These are phyloP conservation scores for Hyphopichia buzzinii DNA, from an alignment of 1,139 yeast species.

Conservation along the genomic window DNA sequence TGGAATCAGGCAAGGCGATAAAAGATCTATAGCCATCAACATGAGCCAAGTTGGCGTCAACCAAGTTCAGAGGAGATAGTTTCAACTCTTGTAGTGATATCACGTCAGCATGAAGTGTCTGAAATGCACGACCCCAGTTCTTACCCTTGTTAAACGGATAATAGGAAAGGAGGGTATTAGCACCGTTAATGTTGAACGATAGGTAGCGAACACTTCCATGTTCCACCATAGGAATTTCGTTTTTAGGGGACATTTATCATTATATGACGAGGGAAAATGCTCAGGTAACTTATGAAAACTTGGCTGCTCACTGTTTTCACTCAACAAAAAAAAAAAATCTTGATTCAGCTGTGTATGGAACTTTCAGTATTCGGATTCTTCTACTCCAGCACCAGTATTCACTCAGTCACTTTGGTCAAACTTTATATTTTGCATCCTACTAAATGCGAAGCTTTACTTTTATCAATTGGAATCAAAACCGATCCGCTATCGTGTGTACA, in stretches of 20 bases:
- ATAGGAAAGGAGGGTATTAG: slow-evolving; percentile 74
- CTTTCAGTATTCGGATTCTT: too few relatives aligned
- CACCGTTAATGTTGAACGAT: slow-evolving; percentile 85
- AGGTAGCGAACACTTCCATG: slow-evolving; percentile 40
- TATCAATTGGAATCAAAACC: too few relatives aligned
- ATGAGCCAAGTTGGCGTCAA: slow-evolving; percentile 48
- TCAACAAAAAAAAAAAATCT: too few relatives aligned
- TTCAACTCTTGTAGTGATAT: slow-evolving; percentile 85
- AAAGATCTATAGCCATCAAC: slow-evolving; percentile 61
- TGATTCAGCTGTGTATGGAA: too few relatives aligned
- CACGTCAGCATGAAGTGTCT: slow-evolving; percentile 64
- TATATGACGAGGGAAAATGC: too few relatives aligned
- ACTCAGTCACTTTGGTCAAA: too few relatives aligned
- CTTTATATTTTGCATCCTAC: too few relatives aligned
- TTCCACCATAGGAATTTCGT: not conserved
- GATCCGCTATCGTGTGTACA: slow-evolving; percentile 1
- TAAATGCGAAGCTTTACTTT: too few relatives aligned
- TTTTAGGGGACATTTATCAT: not conserved
- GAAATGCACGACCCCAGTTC: slow-evolving; percentile 44
- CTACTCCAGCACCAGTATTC: too few relatives aligned
- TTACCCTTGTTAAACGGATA: slow-evolving; percentile 71
- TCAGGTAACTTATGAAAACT: too few relatives aligned
- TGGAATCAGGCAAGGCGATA: slow-evolving; percentile 61
- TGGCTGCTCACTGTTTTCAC: too few relatives aligned
- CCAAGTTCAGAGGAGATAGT: slow-evolving; percentile 50